phyloP scores from a whole-genome alignment of 306 rosid species.

The Sicyos baderoa region DNA sequence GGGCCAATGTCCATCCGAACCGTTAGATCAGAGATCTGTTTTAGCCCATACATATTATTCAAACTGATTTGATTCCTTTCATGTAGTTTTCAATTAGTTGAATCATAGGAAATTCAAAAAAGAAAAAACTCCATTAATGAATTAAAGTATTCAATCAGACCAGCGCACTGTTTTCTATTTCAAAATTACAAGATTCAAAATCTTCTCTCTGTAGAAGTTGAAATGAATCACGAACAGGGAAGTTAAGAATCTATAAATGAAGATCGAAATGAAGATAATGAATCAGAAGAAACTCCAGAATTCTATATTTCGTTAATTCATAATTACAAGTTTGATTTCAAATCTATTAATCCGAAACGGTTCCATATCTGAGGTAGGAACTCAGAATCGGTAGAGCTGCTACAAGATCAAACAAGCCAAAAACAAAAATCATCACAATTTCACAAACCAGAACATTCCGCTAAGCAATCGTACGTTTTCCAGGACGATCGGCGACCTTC shows the following conservation, averaged over 20 bases:
- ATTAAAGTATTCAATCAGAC: not conserved
- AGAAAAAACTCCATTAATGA: not conserved
- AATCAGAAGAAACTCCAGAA: not conserved
- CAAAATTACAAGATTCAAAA: not conserved
- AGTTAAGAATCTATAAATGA: not conserved
- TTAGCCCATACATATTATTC: not conserved
- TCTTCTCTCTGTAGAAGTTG: not conserved
- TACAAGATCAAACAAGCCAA: conserved; percentile 25
- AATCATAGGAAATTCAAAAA: not conserved
- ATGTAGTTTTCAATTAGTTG: not conserved
- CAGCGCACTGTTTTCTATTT: not conserved
- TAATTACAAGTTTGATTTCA: not conserved
- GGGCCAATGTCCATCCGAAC: not conserved
- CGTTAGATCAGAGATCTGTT: not conserved
- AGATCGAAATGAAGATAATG: not conserved
- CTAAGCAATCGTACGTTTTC: conserved; percentile 27
- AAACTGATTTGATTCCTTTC: not conserved
- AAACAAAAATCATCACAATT: not conserved
- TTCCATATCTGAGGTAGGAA: conserved; percentile 22
- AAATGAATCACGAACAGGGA: not conserved
- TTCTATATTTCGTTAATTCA: not conserved
- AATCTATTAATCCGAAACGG: conserved; percentile 31
- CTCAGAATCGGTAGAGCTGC: conserved; percentile 22
- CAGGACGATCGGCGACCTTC: conserved; percentile 63
- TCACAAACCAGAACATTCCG: not conserved